A percentile compares a stretch with the other conserved stretches of the same genome.
Conservation (phyloP, 2,329 filamentous ascomycete species). For the Cytospora piceicola region DNA sequence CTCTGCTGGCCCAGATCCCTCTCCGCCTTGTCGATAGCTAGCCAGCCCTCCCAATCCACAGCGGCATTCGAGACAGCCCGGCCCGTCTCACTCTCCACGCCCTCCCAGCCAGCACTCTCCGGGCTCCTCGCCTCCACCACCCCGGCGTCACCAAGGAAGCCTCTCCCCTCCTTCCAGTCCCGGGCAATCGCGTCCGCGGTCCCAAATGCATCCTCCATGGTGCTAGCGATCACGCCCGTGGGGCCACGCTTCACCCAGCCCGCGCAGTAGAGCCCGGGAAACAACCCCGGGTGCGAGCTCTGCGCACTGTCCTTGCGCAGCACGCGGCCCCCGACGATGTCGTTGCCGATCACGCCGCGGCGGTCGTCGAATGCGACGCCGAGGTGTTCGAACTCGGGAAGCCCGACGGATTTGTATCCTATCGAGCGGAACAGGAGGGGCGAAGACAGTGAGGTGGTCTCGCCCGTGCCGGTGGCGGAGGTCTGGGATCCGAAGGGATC, state of each 20-base stretch:
- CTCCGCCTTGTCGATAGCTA: slow-evolving; percentile 79
- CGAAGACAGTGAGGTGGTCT: slow-evolving; percentile 61
- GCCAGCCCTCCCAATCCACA: slow-evolving; percentile 85
- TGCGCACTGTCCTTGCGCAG: slow-evolving; percentile 44
- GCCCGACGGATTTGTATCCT: slow-evolving; percentile 81
- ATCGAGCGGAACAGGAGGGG: slow-evolving; percentile 88
- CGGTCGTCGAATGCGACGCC: slow-evolving; percentile 77
- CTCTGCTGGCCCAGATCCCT: slow-evolving; percentile 63
- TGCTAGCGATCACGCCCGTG: slow-evolving; percentile 93
- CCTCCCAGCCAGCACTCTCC: slow-evolving; percentile 72
- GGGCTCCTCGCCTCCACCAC: slow-evolving; percentile 6
- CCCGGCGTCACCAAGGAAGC: slow-evolving; percentile 44
- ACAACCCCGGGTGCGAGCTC: slow-evolving; percentile 33
- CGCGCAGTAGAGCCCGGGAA: slow-evolving; percentile 82
- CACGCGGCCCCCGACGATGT: slow-evolving; percentile 74
- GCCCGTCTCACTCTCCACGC: slow-evolving; percentile 64
- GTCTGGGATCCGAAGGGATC: slow-evolving; percentile 59
- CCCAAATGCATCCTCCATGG: slow-evolving; percentile 91
- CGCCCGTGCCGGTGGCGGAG: slow-evolving; percentile 52
- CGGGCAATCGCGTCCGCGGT: slow-evolving; percentile 81
- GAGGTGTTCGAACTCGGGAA: slow-evolving; percentile 74
- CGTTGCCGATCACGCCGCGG: slow-evolving; percentile 80
- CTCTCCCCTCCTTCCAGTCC: slow-evolving; percentile 65
- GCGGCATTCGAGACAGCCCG: slow-evolving; percentile 28
- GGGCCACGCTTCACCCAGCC: slow-evolving; percentile 97